Percentiles rank a stretch among this genome's conserved stretches.
phyloP scores from a whole-genome alignment of 1,284 basidiomycete species.

The Schizophyllum amplum region DNA sequence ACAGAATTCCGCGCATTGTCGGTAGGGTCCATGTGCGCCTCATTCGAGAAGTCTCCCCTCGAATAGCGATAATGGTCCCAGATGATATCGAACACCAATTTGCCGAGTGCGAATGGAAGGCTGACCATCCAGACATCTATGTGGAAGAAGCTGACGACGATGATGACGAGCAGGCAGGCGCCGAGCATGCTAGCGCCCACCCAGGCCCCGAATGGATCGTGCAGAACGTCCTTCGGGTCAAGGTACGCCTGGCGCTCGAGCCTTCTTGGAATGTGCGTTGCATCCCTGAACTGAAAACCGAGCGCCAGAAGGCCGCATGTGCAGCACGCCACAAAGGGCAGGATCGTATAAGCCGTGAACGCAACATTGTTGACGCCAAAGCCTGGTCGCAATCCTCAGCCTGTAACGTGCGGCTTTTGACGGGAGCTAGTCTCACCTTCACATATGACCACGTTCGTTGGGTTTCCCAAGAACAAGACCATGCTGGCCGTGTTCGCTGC shows the following conservation, averaged over 20 bases:
- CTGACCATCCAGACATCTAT: slow-evolving; percentile 78
- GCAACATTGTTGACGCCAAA: slow-evolving; percentile 53
- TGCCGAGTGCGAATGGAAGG: slow-evolving; percentile 77
- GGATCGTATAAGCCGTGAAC: slow-evolving; percentile 63
- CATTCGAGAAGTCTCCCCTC: slow-evolving; percentile 16
- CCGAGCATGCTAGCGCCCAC: slow-evolving; percentile 45
- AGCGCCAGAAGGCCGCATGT: slow-evolving; percentile 46
- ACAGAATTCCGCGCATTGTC: background rate
- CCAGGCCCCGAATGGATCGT: slow-evolving; percentile 41
- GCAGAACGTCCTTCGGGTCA: slow-evolving; percentile 38
- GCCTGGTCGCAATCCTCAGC: slow-evolving; percentile 12
- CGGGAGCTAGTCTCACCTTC: slow-evolving; percentile 27
- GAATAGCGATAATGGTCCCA: slow-evolving; percentile 47
- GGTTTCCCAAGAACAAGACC: slow-evolving; percentile 65
- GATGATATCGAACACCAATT: slow-evolving; percentile 58
- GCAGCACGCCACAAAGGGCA: slow-evolving; percentile 62
- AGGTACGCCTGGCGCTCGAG: slow-evolving; percentile 31
- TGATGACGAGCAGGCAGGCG: slow-evolving; percentile 39
- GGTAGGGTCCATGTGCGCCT: background rate
- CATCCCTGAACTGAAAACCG: slow-evolving; percentile 43
- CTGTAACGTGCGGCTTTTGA: background rate
- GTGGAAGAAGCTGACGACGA: slow-evolving; percentile 49
- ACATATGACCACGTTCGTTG: slow-evolving; percentile 66
- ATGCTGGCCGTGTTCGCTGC: slow-evolving; percentile 78
- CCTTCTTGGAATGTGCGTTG: slow-evolving; percentile 41